A percentile compares a stretch with the other conserved stretches of the same genome.
Conservation (phyloP, 2,329 filamentous ascomycete genomes). For the Sodiomyces alkalinus region DNA sequence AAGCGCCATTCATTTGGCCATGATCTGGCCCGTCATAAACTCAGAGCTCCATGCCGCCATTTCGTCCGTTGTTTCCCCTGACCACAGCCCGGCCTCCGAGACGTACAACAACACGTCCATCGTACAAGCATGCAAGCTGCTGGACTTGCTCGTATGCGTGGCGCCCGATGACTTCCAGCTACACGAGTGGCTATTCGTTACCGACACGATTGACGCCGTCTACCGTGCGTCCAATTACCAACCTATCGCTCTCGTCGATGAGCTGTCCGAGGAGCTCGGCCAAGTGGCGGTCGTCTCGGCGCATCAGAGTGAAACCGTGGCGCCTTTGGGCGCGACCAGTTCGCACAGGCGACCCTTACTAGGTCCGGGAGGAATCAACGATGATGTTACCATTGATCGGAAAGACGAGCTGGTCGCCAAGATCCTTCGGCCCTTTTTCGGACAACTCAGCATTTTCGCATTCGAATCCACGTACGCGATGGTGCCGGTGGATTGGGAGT, state of each 20-base stretch:
- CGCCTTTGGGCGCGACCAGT: slow-evolving; percentile 19
- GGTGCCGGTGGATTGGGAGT: slow-evolving; percentile 49
- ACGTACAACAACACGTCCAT: slow-evolving; percentile 64
- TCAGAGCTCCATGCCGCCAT: slow-evolving; percentile 70
- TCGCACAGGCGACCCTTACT: slow-evolving; percentile 32
- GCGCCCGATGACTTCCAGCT: slow-evolving; percentile 94
- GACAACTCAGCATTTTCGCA: slow-evolving; percentile 77
- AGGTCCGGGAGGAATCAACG: slow-evolving; percentile 35
- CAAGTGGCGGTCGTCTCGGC: slow-evolving; percentile 19
- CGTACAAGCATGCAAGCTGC: slow-evolving; percentile 83
- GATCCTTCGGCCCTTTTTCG: slow-evolving; percentile 76
- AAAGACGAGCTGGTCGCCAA: slow-evolving; percentile 58
- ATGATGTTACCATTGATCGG: slow-evolving; percentile 41
- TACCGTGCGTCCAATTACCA: slow-evolving; percentile 60
- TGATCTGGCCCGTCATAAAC: slow-evolving; percentile 83
- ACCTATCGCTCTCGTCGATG: slow-evolving; percentile 66
- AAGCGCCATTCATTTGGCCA: slow-evolving; percentile 63
- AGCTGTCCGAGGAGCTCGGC: slow-evolving; percentile 63
- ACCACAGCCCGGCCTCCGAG: slow-evolving; percentile 47
- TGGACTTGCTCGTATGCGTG: slow-evolving; percentile 75
- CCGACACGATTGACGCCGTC: slow-evolving; percentile 90
- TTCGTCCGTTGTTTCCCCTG: slow-evolving; percentile 54
- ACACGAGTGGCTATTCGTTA: slow-evolving; percentile 96
- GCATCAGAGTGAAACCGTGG: slow-evolving; percentile 19
- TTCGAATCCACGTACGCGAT: slow-evolving; percentile 91